Conservation (phyloP, 2,329 filamentous ascomycete species). For the Pseudogymnoascus sp. region DNA sequence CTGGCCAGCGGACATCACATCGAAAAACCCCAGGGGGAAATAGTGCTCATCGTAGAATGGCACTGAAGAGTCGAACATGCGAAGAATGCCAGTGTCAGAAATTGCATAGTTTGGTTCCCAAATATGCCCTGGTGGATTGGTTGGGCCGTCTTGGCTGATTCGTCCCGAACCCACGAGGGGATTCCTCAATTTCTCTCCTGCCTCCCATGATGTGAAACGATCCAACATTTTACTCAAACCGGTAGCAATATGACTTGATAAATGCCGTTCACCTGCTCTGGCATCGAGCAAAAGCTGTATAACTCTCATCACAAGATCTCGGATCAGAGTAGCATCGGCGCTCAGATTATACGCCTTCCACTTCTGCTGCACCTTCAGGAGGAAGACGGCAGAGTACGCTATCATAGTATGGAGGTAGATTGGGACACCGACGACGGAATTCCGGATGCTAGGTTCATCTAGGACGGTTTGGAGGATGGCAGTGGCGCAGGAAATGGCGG, state of each 20-base stretch:
- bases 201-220: slow-evolving; percentile 3
- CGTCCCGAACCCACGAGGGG: slow-evolving; percentile 27
- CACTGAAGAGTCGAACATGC: slow-evolving; percentile 1
- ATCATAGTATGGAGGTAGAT: slow-evolving; percentile 33
- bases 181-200: slow-evolving; percentile 14
- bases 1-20: slow-evolving; percentile 12
- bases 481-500: slow-evolving; percentile 19
- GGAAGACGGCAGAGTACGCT: slow-evolving; percentile 29
- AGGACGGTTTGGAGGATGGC: slow-evolving; percentile 27
- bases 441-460: slow-evolving; percentile 27
- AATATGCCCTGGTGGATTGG: not conserved
- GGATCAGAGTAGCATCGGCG: slow-evolving; percentile 27
- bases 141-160: slow-evolving; percentile 19
- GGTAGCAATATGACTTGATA: slow-evolving; percentile 30
- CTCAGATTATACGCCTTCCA: slow-evolving; percentile 29
- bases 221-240: slow-evolving; percentile 30
- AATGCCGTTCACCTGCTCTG: slow-evolving; percentile 29
- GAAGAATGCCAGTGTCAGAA: not conserved
- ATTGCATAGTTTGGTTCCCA: not conserved
- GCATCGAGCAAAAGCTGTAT: slow-evolving; percentile 26
- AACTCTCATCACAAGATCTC: slow-evolving; percentile 26
- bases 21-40: slow-evolving; percentile 20
- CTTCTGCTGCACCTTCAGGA: slow-evolving; percentile 29
- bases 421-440: slow-evolving; percentile 28
- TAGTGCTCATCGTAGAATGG: slow-evolving; percentile 15